Evolutionary conservation across 305 asterid species (phyloP).

Genomic region (Solanum aculeatissimum): DNA sequence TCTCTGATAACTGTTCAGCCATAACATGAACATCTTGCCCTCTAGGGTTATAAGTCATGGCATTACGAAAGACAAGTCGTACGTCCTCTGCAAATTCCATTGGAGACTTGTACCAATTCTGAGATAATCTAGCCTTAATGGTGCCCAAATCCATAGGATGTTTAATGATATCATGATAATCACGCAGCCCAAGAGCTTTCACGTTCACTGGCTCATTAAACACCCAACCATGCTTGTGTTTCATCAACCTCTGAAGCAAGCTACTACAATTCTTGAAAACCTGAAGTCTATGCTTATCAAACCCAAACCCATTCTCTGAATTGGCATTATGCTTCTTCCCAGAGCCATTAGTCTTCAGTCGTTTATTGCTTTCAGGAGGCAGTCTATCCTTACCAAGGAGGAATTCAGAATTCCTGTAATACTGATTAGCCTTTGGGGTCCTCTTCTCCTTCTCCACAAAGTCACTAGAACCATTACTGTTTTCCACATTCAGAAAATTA

Average conservation of each 20-base stretch:
- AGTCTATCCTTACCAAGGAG: constrained; percentile 80
- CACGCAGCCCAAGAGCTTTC: constrained; percentile 38
- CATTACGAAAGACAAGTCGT: constrained; percentile 60
- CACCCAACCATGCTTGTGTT: constrained; percentile 74
- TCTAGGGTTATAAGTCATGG: constrained; percentile 72
- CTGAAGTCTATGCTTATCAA: constrained; percentile 30
- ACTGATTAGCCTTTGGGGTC: constrained; percentile 92
- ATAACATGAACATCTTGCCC: constrained; percentile 70
- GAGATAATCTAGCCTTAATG: constrained; percentile 37
- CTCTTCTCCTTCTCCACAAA: constrained; percentile 74
- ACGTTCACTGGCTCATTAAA: constrained; percentile 63
- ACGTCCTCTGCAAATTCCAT: constrained; percentile 65
- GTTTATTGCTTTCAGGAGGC: constrained; percentile 67
- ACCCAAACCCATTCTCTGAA: constrained; percentile 16
- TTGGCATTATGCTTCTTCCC: constrained; percentile 18
- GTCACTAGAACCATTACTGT: constrained; percentile 29
- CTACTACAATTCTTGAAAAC: constrained; percentile 37
- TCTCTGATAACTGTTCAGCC: constrained; percentile 47
- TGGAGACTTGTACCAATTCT: constrained; percentile 47
- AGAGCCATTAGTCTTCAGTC: constrained; percentile 33
- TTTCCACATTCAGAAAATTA: constrained; percentile 45
- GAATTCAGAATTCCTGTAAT: constrained; percentile 66
- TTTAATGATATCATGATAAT: constrained; percentile 52
- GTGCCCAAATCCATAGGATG: constrained; percentile 75
- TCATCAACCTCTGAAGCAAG: constrained; percentile 63